Percentiles rank a stretch among this genome's conserved stretches.
Evolutionary conservation across 345 rosid genomes (phyloP).

Genomic region (Gossypium longicalyx): DNA sequence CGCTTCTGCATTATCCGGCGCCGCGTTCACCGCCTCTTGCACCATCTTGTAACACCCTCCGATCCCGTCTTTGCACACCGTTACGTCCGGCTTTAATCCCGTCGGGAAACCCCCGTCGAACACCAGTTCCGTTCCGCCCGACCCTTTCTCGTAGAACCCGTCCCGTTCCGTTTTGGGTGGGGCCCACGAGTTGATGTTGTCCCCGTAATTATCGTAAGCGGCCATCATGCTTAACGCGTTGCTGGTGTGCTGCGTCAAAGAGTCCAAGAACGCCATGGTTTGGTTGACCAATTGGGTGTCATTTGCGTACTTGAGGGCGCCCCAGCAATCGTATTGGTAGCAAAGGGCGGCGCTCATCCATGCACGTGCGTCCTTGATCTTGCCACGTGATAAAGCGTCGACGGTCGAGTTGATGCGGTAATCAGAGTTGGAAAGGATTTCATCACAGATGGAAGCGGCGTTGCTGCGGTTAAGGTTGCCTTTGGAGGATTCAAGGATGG

Average conservation of each 20-base stretch:
- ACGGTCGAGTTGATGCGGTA: conserved; percentile 39
- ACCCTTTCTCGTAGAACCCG: conserved; percentile 56
- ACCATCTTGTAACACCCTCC: conserved; percentile 49
- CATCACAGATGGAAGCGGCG: conserved; percentile 57
- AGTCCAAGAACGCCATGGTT: conserved; percentile 62
- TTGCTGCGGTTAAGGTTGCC: conserved; percentile 55
- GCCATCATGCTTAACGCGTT: conserved; percentile 72
- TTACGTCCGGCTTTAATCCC: conserved; percentile 43
- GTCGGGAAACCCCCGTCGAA: conserved; percentile 40
- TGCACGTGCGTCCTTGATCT: conserved; percentile 64
- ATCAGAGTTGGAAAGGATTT: conserved; percentile 48
- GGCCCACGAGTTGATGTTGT: conserved; percentile 43
- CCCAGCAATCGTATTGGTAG: conserved; percentile 77
- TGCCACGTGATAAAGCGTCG: conserved; percentile 42
- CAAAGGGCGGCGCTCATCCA: conserved; percentile 75
- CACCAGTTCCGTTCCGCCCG: conserved; percentile 20
- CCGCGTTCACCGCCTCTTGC: conserved; percentile 76
- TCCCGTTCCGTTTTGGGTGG: conserved; percentile 70
- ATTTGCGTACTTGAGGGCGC: conserved; percentile 64
- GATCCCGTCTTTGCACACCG: conserved; percentile 58
- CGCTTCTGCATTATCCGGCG: conserved; percentile 43
- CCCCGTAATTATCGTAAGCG: conserved; percentile 55
- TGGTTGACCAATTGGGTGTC: conserved; percentile 39
- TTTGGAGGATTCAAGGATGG: conserved; percentile 49
- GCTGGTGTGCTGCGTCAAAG: conserved; percentile 43